These are phyloP conservation scores for Panaeolus papilionaceus DNA, from an alignment of 768 basidiomycete species.

Conservation along the genomic window DNA sequence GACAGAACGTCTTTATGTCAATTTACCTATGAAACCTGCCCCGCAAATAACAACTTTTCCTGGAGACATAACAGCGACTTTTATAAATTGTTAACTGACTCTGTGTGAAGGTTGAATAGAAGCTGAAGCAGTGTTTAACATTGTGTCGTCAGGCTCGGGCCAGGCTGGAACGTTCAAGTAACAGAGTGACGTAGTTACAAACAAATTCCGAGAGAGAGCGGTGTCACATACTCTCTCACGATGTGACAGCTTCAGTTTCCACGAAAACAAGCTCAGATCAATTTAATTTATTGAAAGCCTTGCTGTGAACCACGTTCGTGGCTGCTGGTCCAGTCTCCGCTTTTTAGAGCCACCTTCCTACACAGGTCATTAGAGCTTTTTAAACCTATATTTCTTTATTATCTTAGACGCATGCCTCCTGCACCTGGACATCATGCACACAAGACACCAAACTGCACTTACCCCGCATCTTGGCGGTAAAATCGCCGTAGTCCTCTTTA, in stretches of 20 bases:
- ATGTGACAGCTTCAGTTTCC: neutral
- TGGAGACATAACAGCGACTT: slow-evolving; percentile 23
- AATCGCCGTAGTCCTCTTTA: slow-evolving; percentile 60
- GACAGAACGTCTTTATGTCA: neutral
- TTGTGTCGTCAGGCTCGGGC: too few relatives aligned
- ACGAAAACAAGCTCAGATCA: neutral
- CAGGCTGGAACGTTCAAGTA: too few relatives aligned
- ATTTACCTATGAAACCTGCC: slow-evolving; percentile 65
- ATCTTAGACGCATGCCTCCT: neutral
- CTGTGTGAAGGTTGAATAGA: neutral
- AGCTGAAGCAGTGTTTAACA: neutral
- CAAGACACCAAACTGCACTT: neutral
- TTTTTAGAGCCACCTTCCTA: neutral
- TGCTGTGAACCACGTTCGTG: slow-evolving; percentile 7
- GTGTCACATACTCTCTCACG: neutral
- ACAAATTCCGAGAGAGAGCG: neutral
- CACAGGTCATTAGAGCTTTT: neutral
- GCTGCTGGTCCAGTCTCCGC: slow-evolving; percentile 7
- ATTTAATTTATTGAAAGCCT: neutral
- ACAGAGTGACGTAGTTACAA: too few relatives aligned
- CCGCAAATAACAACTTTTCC: slow-evolving; percentile 58
- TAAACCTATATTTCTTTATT: neutral
- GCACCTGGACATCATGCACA: neutral
- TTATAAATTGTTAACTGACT: neutral
- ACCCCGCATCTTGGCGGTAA: slow-evolving; percentile 51